phyloP scores from a whole-genome alignment of 306 rosid species.

The Cercis canadensis region DNA sequence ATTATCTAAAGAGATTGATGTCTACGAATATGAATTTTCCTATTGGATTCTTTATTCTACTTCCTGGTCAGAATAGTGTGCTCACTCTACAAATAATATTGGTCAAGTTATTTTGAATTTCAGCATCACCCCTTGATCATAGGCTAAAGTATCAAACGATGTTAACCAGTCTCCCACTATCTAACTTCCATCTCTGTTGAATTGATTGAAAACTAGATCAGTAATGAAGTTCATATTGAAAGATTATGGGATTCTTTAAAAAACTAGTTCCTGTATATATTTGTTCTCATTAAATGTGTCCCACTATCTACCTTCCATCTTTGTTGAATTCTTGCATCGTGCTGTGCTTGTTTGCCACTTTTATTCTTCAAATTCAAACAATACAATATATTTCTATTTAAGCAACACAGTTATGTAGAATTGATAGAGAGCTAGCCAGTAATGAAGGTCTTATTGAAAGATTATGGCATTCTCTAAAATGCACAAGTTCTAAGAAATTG shows the following conservation, averaged over 20 bases:
- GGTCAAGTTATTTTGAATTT: constrained; percentile 27
- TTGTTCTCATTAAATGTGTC: background rate
- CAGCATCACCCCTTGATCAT: constrained; percentile 17
- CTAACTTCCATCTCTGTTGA: background rate
- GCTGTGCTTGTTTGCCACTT: no score
- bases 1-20: constrained; percentile 2
- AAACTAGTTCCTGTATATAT: constrained; percentile 12
- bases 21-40: constrained; percentile 3
- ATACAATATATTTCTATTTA: no score
- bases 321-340: no score
- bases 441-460: background rate
- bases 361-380: no score
- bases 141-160: constrained; percentile 17
- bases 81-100: constrained; percentile 4
- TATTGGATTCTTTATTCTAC: constrained; percentile 12
- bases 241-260: background rate
- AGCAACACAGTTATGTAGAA: no score
- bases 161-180: constrained; percentile 6
- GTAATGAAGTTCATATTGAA: background rate
- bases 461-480: background rate
- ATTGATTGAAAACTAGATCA: constrained; percentile 31
- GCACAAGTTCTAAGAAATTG: no score
- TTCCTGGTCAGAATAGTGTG: constrained; percentile 9
- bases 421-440: constrained; percentile 30
- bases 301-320: no score